Evolutionary conservation across 192 early-diverging fungal species (phyloP).

Genomic region (Backusella australiensis): DNA sequence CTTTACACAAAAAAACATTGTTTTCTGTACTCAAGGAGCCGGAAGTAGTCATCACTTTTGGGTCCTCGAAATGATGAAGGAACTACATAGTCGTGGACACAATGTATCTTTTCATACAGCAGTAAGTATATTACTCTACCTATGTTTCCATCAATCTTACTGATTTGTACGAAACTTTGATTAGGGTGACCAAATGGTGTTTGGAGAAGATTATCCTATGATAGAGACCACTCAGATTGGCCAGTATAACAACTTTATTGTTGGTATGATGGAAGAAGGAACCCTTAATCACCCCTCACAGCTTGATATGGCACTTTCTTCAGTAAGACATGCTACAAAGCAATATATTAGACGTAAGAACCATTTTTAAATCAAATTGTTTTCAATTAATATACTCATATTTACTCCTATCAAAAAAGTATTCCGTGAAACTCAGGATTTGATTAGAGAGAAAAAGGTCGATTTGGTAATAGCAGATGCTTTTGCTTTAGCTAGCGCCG

Average conservation of each 20-base stretch:
- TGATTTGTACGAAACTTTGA: background rate
- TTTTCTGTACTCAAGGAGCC: background rate
- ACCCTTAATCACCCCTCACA: background rate
- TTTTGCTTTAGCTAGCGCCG: background rate
- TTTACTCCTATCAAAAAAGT: background rate
- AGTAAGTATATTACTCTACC: background rate
- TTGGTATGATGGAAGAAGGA: background rate
- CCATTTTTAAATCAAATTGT: background rate
- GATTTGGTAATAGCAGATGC: slow-evolving; percentile 1
- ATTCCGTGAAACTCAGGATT: background rate
- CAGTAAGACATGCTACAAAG: background rate
- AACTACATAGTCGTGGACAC: slow-evolving; percentile 20
- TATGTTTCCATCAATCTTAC: background rate
- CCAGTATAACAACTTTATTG: background rate
- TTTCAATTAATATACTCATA: background rate
- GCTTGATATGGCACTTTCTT: background rate
- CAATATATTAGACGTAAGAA: background rate
- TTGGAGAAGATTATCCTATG: slow-evolving; percentile 13
- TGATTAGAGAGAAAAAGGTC: background rate
- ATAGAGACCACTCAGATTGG: slow-evolving; percentile 9
- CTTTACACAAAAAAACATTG: background rate
- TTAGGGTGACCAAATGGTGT: slow-evolving; percentile 13
- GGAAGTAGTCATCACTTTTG: slow-evolving; percentile 27
- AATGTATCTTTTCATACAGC: slow-evolving; percentile 13
- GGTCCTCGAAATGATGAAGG: slow-evolving; percentile 25